Evolutionary conservation across 495 filamentous ascomycete species (phyloP).

Genomic region (Lasiosphaeria ovina): DNA sequence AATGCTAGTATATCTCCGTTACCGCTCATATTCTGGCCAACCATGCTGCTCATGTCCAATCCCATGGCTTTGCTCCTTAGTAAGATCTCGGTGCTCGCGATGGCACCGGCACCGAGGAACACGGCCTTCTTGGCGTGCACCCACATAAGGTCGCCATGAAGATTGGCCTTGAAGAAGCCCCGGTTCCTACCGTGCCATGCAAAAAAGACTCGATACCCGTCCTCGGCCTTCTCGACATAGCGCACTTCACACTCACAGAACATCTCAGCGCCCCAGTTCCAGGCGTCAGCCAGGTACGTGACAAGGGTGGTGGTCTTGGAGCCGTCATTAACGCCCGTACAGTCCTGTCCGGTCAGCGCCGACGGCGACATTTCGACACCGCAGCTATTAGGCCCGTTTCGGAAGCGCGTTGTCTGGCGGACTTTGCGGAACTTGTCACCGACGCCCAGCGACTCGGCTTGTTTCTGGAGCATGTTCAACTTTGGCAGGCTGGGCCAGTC

Average conservation of each 20-base stretch:
- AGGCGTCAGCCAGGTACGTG: constrained; percentile 68
- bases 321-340: constrained; percentile 65
- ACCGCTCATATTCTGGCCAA: constrained; percentile 63
- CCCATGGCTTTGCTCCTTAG: constrained; percentile 61
- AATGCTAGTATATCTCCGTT: constrained; percentile 68
- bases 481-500: constrained; percentile 56
- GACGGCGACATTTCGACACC: constrained; percentile 63
- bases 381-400: constrained; percentile 56
- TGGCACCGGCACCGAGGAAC: constrained; percentile 59
- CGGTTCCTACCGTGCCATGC: constrained; percentile 63
- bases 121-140: constrained; percentile 60
- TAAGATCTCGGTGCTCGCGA: constrained; percentile 66
- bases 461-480: constrained; percentile 54
- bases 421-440: constrained; percentile 55
- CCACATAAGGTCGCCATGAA: constrained; percentile 66
- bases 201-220: constrained; percentile 63
- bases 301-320: constrained; percentile 64
- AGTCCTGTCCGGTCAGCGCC: constrained; percentile 58
- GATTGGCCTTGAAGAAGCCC: constrained; percentile 53
- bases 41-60: constrained; percentile 53
- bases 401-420: constrained; percentile 62
- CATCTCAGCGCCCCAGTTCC: constrained; percentile 73
- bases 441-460: constrained; percentile 51
- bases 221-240: constrained; percentile 56
- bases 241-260: constrained; percentile 71